Evolutionary conservation across 208 protist genomes (phyloP).

Genomic region (Zelonia costaricensis): DNA sequence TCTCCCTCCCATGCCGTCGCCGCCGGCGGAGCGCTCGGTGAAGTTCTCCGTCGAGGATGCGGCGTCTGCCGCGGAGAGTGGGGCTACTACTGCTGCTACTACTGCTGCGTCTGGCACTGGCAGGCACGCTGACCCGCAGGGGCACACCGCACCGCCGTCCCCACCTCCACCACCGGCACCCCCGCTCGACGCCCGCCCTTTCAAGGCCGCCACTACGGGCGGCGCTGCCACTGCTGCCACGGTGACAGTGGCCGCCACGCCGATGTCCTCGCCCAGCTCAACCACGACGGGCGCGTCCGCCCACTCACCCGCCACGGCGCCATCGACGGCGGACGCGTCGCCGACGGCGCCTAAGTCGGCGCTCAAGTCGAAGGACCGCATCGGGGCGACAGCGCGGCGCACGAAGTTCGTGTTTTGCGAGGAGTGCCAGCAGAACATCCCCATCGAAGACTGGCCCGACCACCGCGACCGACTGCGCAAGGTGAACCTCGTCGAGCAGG

Average conservation of each 20-base stretch:
- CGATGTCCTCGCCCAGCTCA: neutral
- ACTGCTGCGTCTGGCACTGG: neutral
- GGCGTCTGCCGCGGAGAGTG: neutral
- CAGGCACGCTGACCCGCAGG: no score
- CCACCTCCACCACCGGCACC: neutral
- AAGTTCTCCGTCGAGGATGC: slow-evolving; percentile 35
- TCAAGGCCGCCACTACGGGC: neutral
- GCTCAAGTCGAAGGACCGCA: slow-evolving; percentile 49
- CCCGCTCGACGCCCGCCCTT: no score
- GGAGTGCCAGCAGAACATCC: slow-evolving; percentile 63
- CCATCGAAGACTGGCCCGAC: slow-evolving; percentile 72
- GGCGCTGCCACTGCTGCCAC: neutral
- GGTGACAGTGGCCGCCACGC: neutral
- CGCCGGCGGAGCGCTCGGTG: slow-evolving; percentile 12
- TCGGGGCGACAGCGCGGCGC: slow-evolving; percentile 27
- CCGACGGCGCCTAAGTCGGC: slow-evolving; percentile 13
- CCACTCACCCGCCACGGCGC: neutral
- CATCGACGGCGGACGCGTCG: neutral
- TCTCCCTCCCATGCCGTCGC: neutral
- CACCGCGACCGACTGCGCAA: slow-evolving; percentile 71
- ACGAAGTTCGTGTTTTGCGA: slow-evolving; percentile 54
- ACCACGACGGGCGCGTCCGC: neutral
- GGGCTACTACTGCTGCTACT: neutral
- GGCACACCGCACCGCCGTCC: neutral
- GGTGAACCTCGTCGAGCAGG: slow-evolving; percentile 53